A percentile compares a stretch with the other conserved stretches of the same genome.
phyloP scores from a whole-genome alignment of 495 filamentous ascomycete genomes.

The Sordaria brevicollis region DNA sequence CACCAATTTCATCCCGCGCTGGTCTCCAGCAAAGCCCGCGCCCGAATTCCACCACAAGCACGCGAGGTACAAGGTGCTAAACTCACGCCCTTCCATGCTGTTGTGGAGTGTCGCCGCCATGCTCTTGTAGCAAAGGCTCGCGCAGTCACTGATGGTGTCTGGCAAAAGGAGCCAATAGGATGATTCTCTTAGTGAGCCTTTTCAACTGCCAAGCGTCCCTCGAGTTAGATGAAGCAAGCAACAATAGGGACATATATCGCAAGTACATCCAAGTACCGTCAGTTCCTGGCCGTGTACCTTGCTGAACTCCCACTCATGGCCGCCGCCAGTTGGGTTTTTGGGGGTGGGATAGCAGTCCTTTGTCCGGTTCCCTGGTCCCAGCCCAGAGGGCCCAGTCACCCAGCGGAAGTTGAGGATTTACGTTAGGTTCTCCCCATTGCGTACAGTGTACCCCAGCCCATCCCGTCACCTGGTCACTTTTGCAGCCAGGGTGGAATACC shows the following conservation, averaged over 20 bases:
- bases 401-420: not conserved
- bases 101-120: constrained; percentile 17
- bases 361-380: not conserved
- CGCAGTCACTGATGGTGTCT: not conserved
- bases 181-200: constrained; percentile 14
- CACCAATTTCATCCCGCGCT: constrained; percentile 15
- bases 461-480: not conserved
- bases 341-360: not conserved
- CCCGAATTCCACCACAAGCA: constrained; percentile 13
- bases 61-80: not conserved
- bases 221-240: not conserved
- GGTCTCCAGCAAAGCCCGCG: constrained; percentile 10
- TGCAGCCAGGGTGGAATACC: not conserved
- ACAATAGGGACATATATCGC: not conserved
- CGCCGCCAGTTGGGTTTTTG: not conserved
- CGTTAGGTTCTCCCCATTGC: not conserved
- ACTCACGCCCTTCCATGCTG: constrained; percentile 11
- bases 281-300: not conserved
- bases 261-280: not conserved
- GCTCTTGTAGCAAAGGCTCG: constrained; percentile 4
- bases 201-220: constrained; percentile 10
- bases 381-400: not conserved
- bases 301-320: not conserved
- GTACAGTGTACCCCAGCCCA: not conserved
- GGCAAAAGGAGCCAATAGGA: constrained; percentile 18